These are phyloP conservation scores for rapeseed (Brassica napus) DNA, from an alignment of 345 rosid genomes.

Conservation along the genomic window Da-Ae NC_063444.1:13948501-13949000, in stretches of 20 bases:
- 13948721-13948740: conserved; percentile 87
- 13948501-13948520: neutral
- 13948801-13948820: neutral
- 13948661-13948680: conserved; percentile 65
- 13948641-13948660: conserved; percentile 55
- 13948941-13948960: conserved; percentile 59
- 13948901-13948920: conserved; percentile 84
- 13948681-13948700: conserved; percentile 66
- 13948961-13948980: conserved; percentile 64
- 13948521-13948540: conserved; percentile 35
- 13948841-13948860: neutral
- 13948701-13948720: conserved; percentile 59
- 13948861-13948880: conserved; percentile 49
- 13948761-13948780: conserved; percentile 63
- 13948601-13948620: conserved; percentile 50
- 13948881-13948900: conserved; percentile 86
- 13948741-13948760: conserved; percentile 91
- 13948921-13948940: conserved; percentile 56
- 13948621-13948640: conserved; percentile 49
- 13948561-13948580: conserved; percentile 88
- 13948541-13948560: conserved; percentile 69
- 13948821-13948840: neutral
- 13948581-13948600: conserved; percentile 66
- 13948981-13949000: neutral
- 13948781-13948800: conserved; percentile 62